Evolutionary conservation across 2,329 filamentous ascomycete genomes (phyloP), one percentile per base, ranked within the genome.

Genomic region (Aspergillus sp.): DNA sequence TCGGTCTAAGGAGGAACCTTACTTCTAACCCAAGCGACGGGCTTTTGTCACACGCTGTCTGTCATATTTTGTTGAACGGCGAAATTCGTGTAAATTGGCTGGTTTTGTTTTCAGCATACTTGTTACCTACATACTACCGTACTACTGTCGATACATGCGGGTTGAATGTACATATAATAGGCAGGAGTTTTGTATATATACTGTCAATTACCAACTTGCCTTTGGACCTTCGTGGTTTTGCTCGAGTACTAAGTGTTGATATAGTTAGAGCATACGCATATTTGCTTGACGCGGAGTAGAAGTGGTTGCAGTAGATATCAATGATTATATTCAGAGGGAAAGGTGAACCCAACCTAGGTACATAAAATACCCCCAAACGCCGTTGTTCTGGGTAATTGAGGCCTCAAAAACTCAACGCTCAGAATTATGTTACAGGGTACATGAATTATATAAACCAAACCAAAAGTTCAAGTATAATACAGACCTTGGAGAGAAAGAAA

Each of bases 101-200:
- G 33, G 48, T 49, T 56, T 44, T 59, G 43, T 53, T 60, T 51
- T 27, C 21, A 52, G 55, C 31, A 59, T 59, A 19, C 40, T 31
- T 52, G 41, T 56, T 51, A 35, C 47, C 35, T 37, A 14, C 35
- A 37, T 23, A 21, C 45, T 49, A 41, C 21, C 21, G 21, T 4
- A 21, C n/a, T 27, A n/a, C 59, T 52, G 48, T 49, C 35, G 44
- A 41, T 53, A 53, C 35, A 45, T 52, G 27, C 40, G n/a, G 23
- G 50, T 35, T 21, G 24, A 27, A 14, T 57, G 45, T 52, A 57
- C 55, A 50, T 54, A 52, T 47, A 56, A 21, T 21, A 45, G 45
- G 21, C 19, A 41, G 23, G 35, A 54, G 12, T 14, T 48, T 31
- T 46, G 33, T 55, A 51, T 51, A 51, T 48, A 49, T 51, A 51